Evolutionary conservation across 2,329 filamentous ascomycete genomes (phyloP), one percentile per base, ranked within the genome.

Genomic region (Fusarium sp.): DNA sequence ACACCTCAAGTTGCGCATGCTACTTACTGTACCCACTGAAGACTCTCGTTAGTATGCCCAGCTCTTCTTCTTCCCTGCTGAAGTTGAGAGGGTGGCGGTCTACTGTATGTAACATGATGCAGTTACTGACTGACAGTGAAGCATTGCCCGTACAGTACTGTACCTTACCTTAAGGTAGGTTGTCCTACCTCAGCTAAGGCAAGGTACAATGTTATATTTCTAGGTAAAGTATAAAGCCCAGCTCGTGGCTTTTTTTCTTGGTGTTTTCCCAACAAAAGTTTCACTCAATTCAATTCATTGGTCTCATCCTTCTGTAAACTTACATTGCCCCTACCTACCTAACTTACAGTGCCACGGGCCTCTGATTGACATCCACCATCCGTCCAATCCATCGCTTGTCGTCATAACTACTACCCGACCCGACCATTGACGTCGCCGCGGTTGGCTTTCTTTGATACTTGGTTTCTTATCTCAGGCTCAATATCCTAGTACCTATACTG

Each of bases 221-320:
- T 25, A 25, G 24, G 29, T 13, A 18, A 45, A 53, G 29, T 60
- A 66, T 45, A 68, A 68, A 62, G 40, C 8, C 65, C 43, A 52
- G 47, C 48, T 66, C 56, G 56, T 66, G 62, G 56, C 56, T 67
- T 67, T 66, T 65, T 67, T 66, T 62, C 56, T 22, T 66, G 62
- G 55, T 51, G 63, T 49, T 64, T 57, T 27, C 47, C 12, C 45
- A 27, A 38, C 34, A 38, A 38, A 38, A 38, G 27, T 53, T 47
- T 51, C 43, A 49, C 54, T 61, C 52, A 46, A 67, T 24, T 48
- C 9, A 38, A 11, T 38, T 16, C 32, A 25, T 8, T 5, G 32
- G 32, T 38, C 32, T 62, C 51, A 52, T 29, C 46, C 34, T 18
- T 38, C 34, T 38, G 34, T 38, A 38, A 38, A 38, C 34, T 27